These are phyloP conservation scores for Phytophthora kernoviae DNA, from an alignment of 352 stramenopile species.

Conservation along the genomic window DNA sequence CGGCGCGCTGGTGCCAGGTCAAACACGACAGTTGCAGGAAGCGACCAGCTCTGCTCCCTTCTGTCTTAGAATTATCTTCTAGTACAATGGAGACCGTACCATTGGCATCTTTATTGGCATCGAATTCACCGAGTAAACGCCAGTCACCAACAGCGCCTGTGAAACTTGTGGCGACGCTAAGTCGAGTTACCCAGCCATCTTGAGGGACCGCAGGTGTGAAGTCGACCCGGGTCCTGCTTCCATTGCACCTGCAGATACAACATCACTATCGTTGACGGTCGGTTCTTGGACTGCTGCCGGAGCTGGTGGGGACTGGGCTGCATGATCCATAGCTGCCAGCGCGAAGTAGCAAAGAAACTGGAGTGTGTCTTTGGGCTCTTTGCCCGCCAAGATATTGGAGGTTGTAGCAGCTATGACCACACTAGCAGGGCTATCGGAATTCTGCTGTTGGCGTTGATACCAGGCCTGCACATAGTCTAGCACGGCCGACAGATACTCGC, in stretches of 20 bases:
- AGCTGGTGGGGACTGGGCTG: constrained; percentile 32
- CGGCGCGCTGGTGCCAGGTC: constrained; percentile 62
- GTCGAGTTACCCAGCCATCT: constrained; percentile 64
- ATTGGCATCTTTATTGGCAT: constrained; percentile 50
- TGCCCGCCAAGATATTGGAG: constrained; percentile 79
- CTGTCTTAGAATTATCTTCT: constrained; percentile 12
- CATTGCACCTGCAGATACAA: background rate
- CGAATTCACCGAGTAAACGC: constrained; percentile 61
- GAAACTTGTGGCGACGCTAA: constrained; percentile 65
- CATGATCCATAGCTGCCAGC: constrained; percentile 61
- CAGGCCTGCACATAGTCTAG: constrained; percentile 72
- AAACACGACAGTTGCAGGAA: constrained; percentile 71
- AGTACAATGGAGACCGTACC: constrained; percentile 43
- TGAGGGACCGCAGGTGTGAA: constrained; percentile 4
- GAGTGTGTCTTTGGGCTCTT: constrained; percentile 76
- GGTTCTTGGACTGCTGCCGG: constrained; percentile 1
- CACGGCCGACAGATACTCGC: constrained; percentile 77
- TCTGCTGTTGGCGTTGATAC: constrained; percentile 42
- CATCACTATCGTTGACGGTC: background rate
- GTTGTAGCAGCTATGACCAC: constrained; percentile 73
- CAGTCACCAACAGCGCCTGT: constrained; percentile 56
- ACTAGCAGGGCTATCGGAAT: constrained; percentile 10
- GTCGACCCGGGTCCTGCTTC: constrained; percentile 6
- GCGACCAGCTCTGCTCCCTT: constrained; percentile 40
- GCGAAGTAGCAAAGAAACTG: constrained; percentile 76